Base-by-base conservation (phyloP, 257 asterid species). In the Jaltomata sinuosa region DNA sequence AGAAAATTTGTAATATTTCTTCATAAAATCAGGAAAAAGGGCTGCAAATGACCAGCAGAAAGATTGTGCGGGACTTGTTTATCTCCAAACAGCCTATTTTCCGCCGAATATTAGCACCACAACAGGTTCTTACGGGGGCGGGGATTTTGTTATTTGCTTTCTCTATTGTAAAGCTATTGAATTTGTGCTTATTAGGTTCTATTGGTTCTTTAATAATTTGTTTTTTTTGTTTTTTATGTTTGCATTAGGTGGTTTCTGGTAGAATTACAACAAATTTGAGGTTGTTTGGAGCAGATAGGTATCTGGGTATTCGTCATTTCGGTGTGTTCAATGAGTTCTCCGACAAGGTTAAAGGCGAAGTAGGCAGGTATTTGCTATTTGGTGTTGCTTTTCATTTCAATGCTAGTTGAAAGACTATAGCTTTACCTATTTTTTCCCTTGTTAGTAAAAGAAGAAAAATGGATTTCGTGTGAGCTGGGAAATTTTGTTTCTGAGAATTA, bases 251-350 rank as follows among this genome's bases (percentile, higher is more conserved):
- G 97, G 92, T 85, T 64, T 87, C 80, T 40, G 74, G 83, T 40
- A 76, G 90, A 84, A 84, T 84, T 85, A 12, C 84, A 64, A 29
- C 86, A 54, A 85, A 88, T 84, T 80, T 84, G 31, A 85, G 87
- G 62, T 81, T 84, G 74, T 27, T 88, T 45, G 85, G 83, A 49
- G 88, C 89, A 9, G 85, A 84, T 88, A 91, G 89, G 61, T 74
- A 86, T 84, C 76, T 83, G 72, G 84, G 84, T 67, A 87, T 90
- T 79, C 97, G 98, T 53, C 90, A 94, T 55, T 94, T 92, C 88
- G 86, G 98, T 74, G 92, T 92, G 47, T 85, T 95, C 54, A 92
- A 90, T 84, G 97, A 95, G 72, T 89, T 95, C 87, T 94, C 98
- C 53, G 85, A 92, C 84, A 93, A 93, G 85, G 57, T 95, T 80